Evolutionary conservation across 2,329 filamentous ascomycete genomes (phyloP).

Genomic region (Penicillium sclerotigenum): DNA sequence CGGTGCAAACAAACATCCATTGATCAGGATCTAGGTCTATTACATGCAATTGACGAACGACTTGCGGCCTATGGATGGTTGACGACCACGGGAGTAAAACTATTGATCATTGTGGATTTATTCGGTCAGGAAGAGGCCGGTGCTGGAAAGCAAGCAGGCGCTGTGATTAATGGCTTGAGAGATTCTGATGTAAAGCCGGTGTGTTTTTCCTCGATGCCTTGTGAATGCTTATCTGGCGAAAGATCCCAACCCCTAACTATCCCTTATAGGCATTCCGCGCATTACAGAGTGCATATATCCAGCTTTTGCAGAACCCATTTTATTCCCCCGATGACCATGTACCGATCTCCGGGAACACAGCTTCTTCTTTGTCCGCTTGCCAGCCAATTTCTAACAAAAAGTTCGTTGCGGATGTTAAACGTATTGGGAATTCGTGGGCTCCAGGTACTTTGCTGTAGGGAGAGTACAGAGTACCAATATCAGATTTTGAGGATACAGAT

Average conservation of each 20-base stretch:
- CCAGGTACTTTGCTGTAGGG: constrained; percentile 71
- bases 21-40: constrained; percentile 82
- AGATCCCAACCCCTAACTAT: constrained; percentile 2
- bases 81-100: constrained; percentile 90
- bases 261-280: constrained; percentile 71
- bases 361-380: constrained; percentile 42
- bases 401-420: constrained; percentile 78
- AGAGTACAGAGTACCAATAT: background rate
- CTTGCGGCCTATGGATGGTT: constrained; percentile 93
- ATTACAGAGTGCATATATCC: constrained; percentile 88
- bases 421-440: constrained; percentile 81
- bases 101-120: constrained; percentile 89
- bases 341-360: constrained; percentile 52
- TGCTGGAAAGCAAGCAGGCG: constrained; percentile 30
- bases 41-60: constrained; percentile 91
- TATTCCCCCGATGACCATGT: constrained; percentile 83
- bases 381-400: constrained; percentile 74
- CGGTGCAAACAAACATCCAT: constrained; percentile 69
- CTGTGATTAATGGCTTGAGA: constrained; percentile 62
- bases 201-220: constrained; percentile 30
- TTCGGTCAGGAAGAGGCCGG: constrained; percentile 60
- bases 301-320: constrained; percentile 88
- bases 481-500: background rate
- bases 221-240: background rate
- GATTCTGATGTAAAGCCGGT: constrained; percentile 86